These are phyloP conservation scores for Ophiocordyceps camponoti-floridani DNA, from an alignment of 2,329 filamentous ascomycete genomes.

Conservation along the genomic window DNA sequence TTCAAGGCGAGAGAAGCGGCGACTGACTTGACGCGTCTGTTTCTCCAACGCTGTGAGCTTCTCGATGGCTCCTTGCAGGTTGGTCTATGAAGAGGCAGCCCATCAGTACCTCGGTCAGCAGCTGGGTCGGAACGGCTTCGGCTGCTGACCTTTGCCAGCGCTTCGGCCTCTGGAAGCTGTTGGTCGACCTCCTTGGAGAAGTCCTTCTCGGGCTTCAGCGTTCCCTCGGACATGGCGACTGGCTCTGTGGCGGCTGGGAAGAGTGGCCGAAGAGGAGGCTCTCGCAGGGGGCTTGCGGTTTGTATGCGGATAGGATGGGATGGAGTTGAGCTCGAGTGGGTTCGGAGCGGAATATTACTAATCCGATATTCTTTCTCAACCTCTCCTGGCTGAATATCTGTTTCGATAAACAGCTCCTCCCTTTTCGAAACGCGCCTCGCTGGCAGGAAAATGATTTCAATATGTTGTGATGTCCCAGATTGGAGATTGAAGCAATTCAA, in stretches of 20 bases:
- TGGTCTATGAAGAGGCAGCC: slow-evolving; percentile 30
- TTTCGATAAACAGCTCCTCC: too few species aligned
- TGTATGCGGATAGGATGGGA: too few species aligned
- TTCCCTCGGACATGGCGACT: slow-evolving; percentile 55
- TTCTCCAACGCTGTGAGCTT: slow-evolving; percentile 88
- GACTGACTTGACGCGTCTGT: slow-evolving; percentile 75
- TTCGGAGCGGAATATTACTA: too few species aligned
- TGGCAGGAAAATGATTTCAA: too few species aligned
- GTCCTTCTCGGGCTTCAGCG: slow-evolving; percentile 94
- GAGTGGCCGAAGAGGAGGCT: not conserved
- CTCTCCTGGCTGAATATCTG: too few species aligned
- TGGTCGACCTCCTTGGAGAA: slow-evolving; percentile 92
- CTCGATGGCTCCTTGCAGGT: slow-evolving; percentile 77
- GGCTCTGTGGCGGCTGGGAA: not conserved
- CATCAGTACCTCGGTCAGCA: slow-evolving; percentile 2
- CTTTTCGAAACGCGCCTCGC: too few species aligned
- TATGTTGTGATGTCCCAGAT: too few species aligned
- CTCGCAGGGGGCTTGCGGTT: not conserved
- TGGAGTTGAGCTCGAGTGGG: too few species aligned
- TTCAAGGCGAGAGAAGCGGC: not conserved
- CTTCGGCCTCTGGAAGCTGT: slow-evolving; percentile 77
- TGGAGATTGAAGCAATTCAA: too few species aligned
- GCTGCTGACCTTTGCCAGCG: slow-evolving; percentile 63
- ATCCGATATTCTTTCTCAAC: not conserved
- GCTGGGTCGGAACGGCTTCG: not conserved